phyloP scores from a whole-genome alignment of 257 asterid species.

The Petunia axillaris region DNA sequence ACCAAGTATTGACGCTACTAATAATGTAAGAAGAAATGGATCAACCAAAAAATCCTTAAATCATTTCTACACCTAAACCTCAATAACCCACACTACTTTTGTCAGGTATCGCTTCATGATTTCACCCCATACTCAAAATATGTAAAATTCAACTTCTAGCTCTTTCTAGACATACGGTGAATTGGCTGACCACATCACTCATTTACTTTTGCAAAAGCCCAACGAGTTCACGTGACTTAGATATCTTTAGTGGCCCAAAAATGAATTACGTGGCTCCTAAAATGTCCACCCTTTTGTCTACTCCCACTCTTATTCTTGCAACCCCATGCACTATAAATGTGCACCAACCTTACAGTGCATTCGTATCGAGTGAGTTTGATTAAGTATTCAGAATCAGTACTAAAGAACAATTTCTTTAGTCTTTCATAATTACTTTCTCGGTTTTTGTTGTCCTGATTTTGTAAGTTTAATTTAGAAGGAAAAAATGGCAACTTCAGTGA shows the following conservation, averaged over 20 bases:
- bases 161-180: neutral
- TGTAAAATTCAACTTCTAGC: neutral
- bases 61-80: no score
- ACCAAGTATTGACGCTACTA: no score
- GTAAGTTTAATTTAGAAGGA: neutral
- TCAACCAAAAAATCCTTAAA: no score
- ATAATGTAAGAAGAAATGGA: no score
- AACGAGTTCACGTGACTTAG: neutral
- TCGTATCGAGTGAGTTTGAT: neutral
- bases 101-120: no score
- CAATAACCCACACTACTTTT: no score
- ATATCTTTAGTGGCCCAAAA: neutral
- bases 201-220: no score
- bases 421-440: neutral
- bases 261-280: constrained; percentile 33
- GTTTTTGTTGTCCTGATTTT: no score
- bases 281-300: constrained; percentile 33
- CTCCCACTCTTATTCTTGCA: neutral
- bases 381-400: neutral
- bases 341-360: constrained; percentile 1
- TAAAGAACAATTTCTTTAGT: neutral
- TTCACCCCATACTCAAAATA: neutral
- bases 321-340: constrained; percentile 24
- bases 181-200: neutral
- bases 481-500: constrained; percentile 28